Conservation (phyloP, 2,329 filamentous ascomycete species). For the Coniosporium tulheliwenetii region DNA sequence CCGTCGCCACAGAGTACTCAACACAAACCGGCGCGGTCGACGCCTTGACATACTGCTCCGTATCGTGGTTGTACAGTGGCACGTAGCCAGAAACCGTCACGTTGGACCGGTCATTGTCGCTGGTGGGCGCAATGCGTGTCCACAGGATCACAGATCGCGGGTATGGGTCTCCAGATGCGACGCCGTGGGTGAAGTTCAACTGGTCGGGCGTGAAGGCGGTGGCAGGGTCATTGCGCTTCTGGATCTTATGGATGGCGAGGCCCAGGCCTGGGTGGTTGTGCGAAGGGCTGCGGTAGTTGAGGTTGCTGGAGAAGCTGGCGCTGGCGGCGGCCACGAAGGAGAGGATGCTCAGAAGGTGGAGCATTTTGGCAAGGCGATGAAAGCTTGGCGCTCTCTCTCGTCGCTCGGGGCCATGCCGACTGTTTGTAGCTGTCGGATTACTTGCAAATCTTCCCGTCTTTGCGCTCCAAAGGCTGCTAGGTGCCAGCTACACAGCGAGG, state of each 20-base stretch:
- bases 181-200: slow-evolving; percentile 49
- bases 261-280: slow-evolving; percentile 47
- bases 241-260: slow-evolving; percentile 46
- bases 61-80: slow-evolving; percentile 36
- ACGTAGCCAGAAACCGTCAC: slow-evolving; percentile 39
- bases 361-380: slow-evolving; percentile 8
- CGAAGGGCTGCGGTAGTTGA: slow-evolving; percentile 55
- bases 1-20: slow-evolving; percentile 43
- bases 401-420: too few relatives aligned
- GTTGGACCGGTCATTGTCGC: slow-evolving; percentile 25
- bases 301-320: slow-evolving; percentile 28
- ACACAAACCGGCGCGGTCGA: slow-evolving; percentile 51
- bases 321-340: slow-evolving; percentile 6
- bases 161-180: slow-evolving; percentile 27
- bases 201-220: slow-evolving; percentile 27
- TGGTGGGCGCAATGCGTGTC: slow-evolving; percentile 23
- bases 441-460: too few relatives aligned
- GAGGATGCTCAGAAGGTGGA: slow-evolving; percentile 4
- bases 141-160: slow-evolving; percentile 25
- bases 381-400: too few relatives aligned
- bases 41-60: slow-evolving; percentile 35
- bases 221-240: slow-evolving; percentile 35
- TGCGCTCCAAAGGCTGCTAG: too few relatives aligned
- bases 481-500: too few relatives aligned
- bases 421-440: too few relatives aligned